A percentile compares a stretch with the other conserved stretches of the same genome.
Conservation (phyloP, 2,329 filamentous ascomycete genomes). For the Lecanosticta acicola region DNA sequence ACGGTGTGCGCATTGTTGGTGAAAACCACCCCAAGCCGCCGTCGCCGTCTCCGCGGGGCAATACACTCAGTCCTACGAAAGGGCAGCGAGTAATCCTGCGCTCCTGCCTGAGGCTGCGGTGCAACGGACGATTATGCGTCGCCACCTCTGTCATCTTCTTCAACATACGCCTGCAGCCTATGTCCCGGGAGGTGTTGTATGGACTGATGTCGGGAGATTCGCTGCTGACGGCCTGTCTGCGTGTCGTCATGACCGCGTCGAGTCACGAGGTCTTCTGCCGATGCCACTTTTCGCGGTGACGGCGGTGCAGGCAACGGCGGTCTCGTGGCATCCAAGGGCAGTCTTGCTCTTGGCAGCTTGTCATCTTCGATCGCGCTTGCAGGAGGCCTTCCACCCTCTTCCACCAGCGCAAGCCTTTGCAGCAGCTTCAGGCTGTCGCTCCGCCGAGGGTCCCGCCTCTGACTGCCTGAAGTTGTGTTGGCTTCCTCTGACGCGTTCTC, state of each 20-base stretch:
- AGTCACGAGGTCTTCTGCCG: slow-evolving; percentile 9
- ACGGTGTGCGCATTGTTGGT: slow-evolving; percentile 1
- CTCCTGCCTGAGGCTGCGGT: background rate
- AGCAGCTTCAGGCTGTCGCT: slow-evolving; percentile 12
- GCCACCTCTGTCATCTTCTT: slow-evolving; percentile 14
- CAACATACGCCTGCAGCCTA: slow-evolving; percentile 25
- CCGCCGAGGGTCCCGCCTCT: slow-evolving; percentile 9
- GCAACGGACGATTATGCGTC: slow-evolving; percentile 6
- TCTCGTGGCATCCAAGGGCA: slow-evolving; percentile 15
- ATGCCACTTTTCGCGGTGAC: slow-evolving; percentile 9
- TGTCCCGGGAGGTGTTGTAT: slow-evolving; percentile 17
- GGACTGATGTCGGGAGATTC: slow-evolving; percentile 13
- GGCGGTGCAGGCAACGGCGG: slow-evolving; percentile 16
- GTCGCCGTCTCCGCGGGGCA: background rate
- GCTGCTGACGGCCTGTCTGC: slow-evolving; percentile 4
- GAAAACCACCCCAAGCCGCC: background rate
- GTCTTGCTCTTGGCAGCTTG: slow-evolving; percentile 5
- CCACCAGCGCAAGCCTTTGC: slow-evolving; percentile 7
- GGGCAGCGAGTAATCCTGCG: slow-evolving; percentile 1
- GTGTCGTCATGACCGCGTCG: background rate
- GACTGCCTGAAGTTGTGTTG: background rate
- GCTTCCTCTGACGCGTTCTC: background rate
- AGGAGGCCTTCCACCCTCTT: slow-evolving; percentile 7
- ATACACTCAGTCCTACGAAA: background rate
- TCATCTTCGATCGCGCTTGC: background rate